These are phyloP conservation scores for Claviceps quebecensis DNA, from an alignment of 2,329 filamentous ascomycete genomes.

Conservation along the genomic window DNA sequence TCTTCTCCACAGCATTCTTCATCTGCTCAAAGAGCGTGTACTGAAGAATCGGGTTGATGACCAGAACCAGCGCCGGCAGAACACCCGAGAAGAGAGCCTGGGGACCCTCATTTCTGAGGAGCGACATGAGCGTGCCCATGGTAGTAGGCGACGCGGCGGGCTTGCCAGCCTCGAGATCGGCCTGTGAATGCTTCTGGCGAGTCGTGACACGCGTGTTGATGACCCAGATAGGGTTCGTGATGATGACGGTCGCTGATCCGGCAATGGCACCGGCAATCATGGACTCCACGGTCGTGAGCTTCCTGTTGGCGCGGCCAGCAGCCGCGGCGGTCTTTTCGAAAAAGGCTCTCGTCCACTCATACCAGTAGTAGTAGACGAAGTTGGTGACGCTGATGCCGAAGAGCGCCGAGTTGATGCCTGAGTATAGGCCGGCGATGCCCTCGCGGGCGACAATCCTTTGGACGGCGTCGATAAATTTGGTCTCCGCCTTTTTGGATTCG, in stretches of 20 bases:
- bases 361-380: constrained; percentile 99
- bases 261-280: constrained; percentile 94
- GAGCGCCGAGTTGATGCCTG: constrained; percentile 82
- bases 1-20: constrained; percentile 75
- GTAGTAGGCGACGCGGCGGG: constrained; percentile 46
- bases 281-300: constrained; percentile 79
- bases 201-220: constrained; percentile 98
- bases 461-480: constrained; percentile 69
- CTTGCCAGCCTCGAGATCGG: constrained; percentile 26
- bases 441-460: constrained; percentile 82
- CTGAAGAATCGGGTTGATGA: constrained; percentile 96
- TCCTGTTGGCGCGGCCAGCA: constrained; percentile 59
- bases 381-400: constrained; percentile 98
- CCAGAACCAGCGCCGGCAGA: constrained; percentile 78
- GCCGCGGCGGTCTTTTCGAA: constrained; percentile 68
- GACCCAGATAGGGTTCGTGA: constrained; percentile 99
- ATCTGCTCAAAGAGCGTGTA: constrained; percentile 98
- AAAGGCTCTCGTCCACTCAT: constrained; percentile 85
- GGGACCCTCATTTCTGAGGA: constrained; percentile 74
- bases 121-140: constrained; percentile 62
- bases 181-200: constrained; percentile 45
- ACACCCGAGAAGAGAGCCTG: constrained; percentile 82
- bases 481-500: constrained; percentile 85
- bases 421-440: constrained; percentile 77
- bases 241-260: constrained; percentile 81